These are phyloP conservation scores for Lepraria neglecta DNA, from an alignment of 495 filamentous ascomycete species.

Conservation along the genomic window DNA sequence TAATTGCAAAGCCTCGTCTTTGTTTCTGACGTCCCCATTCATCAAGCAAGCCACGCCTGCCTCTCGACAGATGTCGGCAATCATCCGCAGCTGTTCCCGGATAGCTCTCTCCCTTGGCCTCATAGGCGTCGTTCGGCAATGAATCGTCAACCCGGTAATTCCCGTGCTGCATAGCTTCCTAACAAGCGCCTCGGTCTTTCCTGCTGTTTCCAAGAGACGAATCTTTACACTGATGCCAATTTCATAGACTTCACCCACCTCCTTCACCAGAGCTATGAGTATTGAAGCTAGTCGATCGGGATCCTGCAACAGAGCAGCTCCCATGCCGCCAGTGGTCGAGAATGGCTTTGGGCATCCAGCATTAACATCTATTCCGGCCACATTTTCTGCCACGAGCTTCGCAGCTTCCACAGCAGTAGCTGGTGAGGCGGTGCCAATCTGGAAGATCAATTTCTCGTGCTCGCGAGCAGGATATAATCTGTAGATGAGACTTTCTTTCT, in stretches of 20 bases:
- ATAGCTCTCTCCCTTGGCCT: slow-evolving; percentile 82
- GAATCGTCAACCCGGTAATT: slow-evolving; percentile 85
- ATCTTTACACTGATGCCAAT: slow-evolving; percentile 97
- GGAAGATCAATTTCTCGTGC: slow-evolving; percentile 69
- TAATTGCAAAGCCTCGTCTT: slow-evolving; percentile 60
- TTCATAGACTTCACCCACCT: slow-evolving; percentile 66
- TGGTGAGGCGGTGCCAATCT: slow-evolving; percentile 80
- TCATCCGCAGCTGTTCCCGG: slow-evolving; percentile 74
- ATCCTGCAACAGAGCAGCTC: slow-evolving; percentile 75
- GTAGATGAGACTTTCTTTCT: slow-evolving; percentile 70
- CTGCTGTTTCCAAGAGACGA: slow-evolving; percentile 69
- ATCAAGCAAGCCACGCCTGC: slow-evolving; percentile 84
- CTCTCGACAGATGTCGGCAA: slow-evolving; percentile 67
- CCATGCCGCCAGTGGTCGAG: slow-evolving; percentile 86
- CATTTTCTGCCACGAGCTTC: slow-evolving; percentile 72
- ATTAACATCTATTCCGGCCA: slow-evolving; percentile 93
- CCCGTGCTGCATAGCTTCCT: slow-evolving; percentile 69
- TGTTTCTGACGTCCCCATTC: slow-evolving; percentile 81
- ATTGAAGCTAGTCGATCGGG: slow-evolving; percentile 80
- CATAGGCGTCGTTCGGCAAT: slow-evolving; percentile 96
- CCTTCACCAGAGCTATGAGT: slow-evolving; percentile 67
- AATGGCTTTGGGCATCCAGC: slow-evolving; percentile 97
- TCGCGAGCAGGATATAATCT: slow-evolving; percentile 73
- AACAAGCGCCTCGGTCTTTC: slow-evolving; percentile 67
- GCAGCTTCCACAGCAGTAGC: slow-evolving; percentile 77